Conservation (phyloP, 495 filamentous ascomycete species). For the Chaetomidium leptoderma region DNA sequence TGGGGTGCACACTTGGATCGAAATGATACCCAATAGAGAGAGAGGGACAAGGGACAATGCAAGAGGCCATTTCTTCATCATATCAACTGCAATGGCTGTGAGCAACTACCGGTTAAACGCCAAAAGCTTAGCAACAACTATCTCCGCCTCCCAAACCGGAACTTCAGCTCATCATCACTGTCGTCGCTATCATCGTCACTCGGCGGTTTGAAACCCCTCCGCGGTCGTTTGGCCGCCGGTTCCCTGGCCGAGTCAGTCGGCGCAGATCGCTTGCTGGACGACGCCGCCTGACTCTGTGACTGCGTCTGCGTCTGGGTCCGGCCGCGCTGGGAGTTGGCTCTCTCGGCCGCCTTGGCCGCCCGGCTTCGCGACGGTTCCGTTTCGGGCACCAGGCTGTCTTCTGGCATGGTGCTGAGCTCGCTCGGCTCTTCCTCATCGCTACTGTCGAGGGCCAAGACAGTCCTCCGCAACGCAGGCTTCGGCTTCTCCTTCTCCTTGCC, state of each 20-base stretch:
- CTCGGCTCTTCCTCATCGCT: conserved; percentile 34
- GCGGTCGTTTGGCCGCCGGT: conserved; percentile 43
- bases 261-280: conserved; percentile 28
- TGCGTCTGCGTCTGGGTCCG: conserved; percentile 27
- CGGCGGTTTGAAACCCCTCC: conserved; percentile 29
- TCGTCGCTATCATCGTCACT: conserved; percentile 44
- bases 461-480: conserved; percentile 16
- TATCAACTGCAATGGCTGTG: background rate
- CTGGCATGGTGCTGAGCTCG: background rate
- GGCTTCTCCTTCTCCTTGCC: conserved; percentile 7
- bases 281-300: conserved; percentile 35
- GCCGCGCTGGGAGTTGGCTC: conserved; percentile 20
- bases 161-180: conserved; percentile 52
- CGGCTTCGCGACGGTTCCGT: conserved; percentile 27
- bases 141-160: conserved; percentile 41
- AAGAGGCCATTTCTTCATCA: background rate
- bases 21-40: conserved; percentile 31
- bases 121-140: background rate
- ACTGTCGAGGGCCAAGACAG: conserved; percentile 33
- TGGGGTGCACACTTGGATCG: conserved; percentile 2
- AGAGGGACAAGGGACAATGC: background rate
- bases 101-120: background rate
- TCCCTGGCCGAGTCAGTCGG: conserved; percentile 29
- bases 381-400: conserved; percentile 5
- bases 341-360: conserved; percentile 33